Conservation (phyloP, 129 eudicot species). For the Lactuca saligna region DNA sequence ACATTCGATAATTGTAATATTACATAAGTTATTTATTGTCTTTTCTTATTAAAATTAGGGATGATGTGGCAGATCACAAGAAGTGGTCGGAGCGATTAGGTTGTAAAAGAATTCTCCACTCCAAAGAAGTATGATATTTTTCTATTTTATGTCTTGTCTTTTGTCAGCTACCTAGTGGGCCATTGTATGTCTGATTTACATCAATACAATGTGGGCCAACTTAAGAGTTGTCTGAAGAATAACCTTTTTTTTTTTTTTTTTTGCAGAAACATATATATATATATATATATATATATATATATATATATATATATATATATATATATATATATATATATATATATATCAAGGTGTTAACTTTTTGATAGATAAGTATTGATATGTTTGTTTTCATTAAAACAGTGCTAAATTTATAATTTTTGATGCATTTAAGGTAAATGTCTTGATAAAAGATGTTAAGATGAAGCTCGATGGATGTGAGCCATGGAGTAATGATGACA, state of each 20-base stretch:
- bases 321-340: no score
- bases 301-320: no score
- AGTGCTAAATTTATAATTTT: neutral
- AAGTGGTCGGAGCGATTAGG: constrained; percentile 60
- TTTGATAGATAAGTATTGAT: no score
- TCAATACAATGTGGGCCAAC: no score
- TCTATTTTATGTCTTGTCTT: neutral
- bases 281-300: no score
- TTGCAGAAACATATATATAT: no score
- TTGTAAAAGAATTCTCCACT: constrained; percentile 64
- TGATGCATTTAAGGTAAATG: constrained; percentile 36
- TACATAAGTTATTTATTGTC: neutral
- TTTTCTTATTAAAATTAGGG: constrained; percentile 43
- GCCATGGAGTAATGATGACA: constrained; percentile 64
- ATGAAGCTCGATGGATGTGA: constrained; percentile 63
- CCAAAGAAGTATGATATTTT: constrained; percentile 40
- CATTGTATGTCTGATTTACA: no score
- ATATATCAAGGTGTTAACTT: no score
- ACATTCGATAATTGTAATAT: no score
- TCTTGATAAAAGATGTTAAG: constrained; percentile 55
- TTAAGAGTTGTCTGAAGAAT: no score
- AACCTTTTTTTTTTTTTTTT: no score
- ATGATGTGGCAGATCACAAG: constrained; percentile 78
- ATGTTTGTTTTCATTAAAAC: neutral
- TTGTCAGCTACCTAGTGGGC: neutral